A percentile compares a stretch with the other conserved stretches of the same genome.
These are phyloP conservation scores for Leishmania tarentolae DNA, from an alignment of 208 protist species.

Conservation along the genomic window DNA sequence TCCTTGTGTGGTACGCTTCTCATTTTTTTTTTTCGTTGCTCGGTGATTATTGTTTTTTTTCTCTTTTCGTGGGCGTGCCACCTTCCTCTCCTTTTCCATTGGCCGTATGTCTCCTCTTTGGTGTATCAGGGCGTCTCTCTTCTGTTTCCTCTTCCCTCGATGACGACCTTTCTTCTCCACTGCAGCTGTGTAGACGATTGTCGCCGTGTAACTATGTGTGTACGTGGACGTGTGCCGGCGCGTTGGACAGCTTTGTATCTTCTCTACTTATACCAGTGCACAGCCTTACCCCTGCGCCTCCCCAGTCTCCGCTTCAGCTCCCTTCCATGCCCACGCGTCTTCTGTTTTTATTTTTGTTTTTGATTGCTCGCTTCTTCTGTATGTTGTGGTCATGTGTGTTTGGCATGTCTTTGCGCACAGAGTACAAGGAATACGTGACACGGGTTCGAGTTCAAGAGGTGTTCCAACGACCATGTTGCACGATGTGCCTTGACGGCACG, in stretches of 20 bases:
- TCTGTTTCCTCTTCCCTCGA: background rate
- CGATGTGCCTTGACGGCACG: background rate
- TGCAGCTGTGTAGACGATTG: background rate
- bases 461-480: background rate
- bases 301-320: background rate
- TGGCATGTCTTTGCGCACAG: background rate
- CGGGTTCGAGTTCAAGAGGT: background rate
- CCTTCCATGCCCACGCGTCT: background rate
- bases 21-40: slow-evolving; percentile 1
- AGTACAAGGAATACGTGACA: background rate
- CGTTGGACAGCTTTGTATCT: background rate
- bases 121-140: slow-evolving; percentile 1
- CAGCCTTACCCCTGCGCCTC: background rate
- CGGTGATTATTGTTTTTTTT: slow-evolving; percentile 3
- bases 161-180: background rate
- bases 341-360: background rate
- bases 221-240: background rate
- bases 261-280: background rate
- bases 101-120: background rate
- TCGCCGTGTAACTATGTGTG: background rate
- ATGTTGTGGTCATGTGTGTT: background rate
- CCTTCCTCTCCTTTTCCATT: background rate
- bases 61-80: slow-evolving; percentile 11
- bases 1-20: background rate
- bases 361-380: background rate